Conservation (phyloP, 179 eudicot species). For the Beta lomatogona region DNA sequence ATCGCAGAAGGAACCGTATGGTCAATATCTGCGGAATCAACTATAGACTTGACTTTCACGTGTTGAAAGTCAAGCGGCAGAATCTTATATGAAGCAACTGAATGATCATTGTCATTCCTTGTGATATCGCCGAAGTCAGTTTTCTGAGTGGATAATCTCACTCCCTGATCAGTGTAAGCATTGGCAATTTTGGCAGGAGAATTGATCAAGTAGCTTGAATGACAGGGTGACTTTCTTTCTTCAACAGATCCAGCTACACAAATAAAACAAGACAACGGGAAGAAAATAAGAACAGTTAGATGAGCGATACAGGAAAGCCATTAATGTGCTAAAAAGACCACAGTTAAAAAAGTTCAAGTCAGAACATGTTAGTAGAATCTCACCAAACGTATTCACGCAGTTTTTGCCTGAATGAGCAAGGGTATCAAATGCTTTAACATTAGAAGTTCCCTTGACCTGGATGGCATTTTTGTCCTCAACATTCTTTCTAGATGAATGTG, state of each 20-base stretch:
- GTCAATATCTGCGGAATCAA: conserved; percentile 5
- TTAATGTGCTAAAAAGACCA: not conserved
- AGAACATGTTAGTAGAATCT: not conserved
- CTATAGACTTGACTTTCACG: conserved; percentile 14
- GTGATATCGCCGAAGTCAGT: not conserved
- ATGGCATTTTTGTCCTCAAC: not conserved
- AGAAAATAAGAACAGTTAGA: not conserved
- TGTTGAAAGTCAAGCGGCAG: conserved; percentile 13
- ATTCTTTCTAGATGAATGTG: conserved; percentile 2
- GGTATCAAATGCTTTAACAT: conserved; percentile 4
- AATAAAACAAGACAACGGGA: too few relatives aligned
- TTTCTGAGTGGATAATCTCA: conserved; percentile 11
- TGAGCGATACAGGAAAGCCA: conserved; percentile 12
- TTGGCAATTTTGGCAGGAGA: conserved; percentile 16
- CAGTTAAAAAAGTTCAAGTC: not conserved
- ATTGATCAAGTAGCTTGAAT: conserved; percentile 5
- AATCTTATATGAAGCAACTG: conserved; percentile 22
- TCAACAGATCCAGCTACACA: conserved; percentile 19
- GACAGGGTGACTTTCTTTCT: conserved; percentile 23
- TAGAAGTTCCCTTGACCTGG: not conserved
- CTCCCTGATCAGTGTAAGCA: conserved; percentile 23
- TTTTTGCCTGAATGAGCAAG: conserved; percentile 17
- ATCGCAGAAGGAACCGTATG: conserved; percentile 6
- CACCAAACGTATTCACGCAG: conserved; percentile 20
- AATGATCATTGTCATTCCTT: conserved; percentile 10